Evolutionary conservation across 2,329 filamentous ascomycete species (phyloP), one percentile per base, ranked within the genome.

Genomic region (Penicillium psychrosexuale): DNA sequence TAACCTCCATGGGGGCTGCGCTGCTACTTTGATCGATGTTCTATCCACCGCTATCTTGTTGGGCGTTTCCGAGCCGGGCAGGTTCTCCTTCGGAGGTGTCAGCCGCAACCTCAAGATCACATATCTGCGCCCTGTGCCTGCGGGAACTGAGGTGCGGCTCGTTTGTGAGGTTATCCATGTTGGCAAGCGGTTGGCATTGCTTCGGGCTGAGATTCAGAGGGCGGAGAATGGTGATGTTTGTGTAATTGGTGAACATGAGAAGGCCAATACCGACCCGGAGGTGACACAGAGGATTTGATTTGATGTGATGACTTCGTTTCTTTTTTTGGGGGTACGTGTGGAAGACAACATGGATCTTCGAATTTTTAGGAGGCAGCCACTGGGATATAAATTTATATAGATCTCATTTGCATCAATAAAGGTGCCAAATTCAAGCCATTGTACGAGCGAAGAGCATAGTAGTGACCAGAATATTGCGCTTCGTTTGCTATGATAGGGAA

Each of bases 1-100:
- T 38, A 97, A 96, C 72, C 77, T 97, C 66, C 94, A 95, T 72
- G 91, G 89, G n/a, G 94, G 94, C 17, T 86, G 84, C 59, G 78
- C 83, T 0, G 82, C 88, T 2, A 86, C 86, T 0, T 72, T 91
- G 4, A 86, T 90, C 61, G 88, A 91, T 72, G 75, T 82, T 54
- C 80, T 83, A 62, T 89, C 88, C 0, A 83, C 83, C 3, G 69
- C 83, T 17, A 77, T 84, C 3, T 70, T 90, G 12, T 71, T 80
- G 9, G 77, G 85, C 36, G 69, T 87, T 48, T 79, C 80, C 42
- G 75, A 74, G 22, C 82, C 82, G 0, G 86, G 84, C 6, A 84
- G 80, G 68, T 89, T 87, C 82, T 73, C 78, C 53, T 75, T 73
- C 37, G 77, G 85, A 24, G 87, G 87, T 36, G 86, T 90, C 27